Percentiles rank a stretch among this genome's conserved stretches.
These are phyloP conservation scores for Colletotrichum abscissum DNA, from an alignment of 2,329 filamentous ascomycete species.

Conservation along the genomic window DNA sequence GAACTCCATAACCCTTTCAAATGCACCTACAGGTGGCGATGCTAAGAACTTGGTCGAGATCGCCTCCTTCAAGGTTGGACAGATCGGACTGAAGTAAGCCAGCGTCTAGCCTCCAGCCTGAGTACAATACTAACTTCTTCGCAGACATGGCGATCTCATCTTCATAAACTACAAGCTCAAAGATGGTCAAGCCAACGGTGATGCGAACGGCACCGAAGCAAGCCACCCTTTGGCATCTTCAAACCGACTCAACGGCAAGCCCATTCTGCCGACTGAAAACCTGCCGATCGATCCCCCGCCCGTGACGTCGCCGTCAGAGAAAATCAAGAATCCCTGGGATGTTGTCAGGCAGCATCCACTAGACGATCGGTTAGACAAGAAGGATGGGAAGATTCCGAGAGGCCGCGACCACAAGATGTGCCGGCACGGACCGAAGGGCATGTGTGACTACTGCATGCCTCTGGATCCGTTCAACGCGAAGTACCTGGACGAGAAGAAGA, in stretches of 20 bases:
- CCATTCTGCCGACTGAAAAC: constrained; percentile 76
- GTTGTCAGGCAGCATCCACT: constrained; percentile 87
- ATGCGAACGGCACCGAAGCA: constrained; percentile 48
- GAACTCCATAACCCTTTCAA: constrained; percentile 70
- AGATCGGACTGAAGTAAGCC: constrained; percentile 69
- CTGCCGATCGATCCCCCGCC: constrained; percentile 68
- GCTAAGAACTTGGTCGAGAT: constrained; percentile 70
- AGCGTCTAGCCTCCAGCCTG: not conserved
- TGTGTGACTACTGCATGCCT: constrained; percentile 99
- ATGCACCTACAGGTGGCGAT: constrained; percentile 68
- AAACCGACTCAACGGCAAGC: constrained; percentile 82
- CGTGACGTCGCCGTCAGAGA: constrained; percentile 65
- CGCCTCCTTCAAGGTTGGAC: constrained; percentile 63
- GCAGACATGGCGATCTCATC: constrained; percentile 89
- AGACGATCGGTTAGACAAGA: constrained; percentile 87
- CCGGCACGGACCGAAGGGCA: constrained; percentile 93
- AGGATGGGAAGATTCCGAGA: constrained; percentile 88
- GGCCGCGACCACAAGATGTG: constrained; percentile 90
- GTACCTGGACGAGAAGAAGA: constrained; percentile 94
- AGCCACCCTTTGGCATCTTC: constrained; percentile 55
- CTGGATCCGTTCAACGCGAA: constrained; percentile 91
- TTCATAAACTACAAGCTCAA: constrained; percentile 84
- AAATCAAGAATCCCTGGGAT: constrained; percentile 93
- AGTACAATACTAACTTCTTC: constrained; percentile 37
- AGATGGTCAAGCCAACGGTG: constrained; percentile 51